A percentile compares a stretch with the other conserved stretches of the same genome.
Evolutionary conservation across 2,329 filamentous ascomycete species (phyloP).

Genomic region (Arachnopeziza araneosa): DNA sequence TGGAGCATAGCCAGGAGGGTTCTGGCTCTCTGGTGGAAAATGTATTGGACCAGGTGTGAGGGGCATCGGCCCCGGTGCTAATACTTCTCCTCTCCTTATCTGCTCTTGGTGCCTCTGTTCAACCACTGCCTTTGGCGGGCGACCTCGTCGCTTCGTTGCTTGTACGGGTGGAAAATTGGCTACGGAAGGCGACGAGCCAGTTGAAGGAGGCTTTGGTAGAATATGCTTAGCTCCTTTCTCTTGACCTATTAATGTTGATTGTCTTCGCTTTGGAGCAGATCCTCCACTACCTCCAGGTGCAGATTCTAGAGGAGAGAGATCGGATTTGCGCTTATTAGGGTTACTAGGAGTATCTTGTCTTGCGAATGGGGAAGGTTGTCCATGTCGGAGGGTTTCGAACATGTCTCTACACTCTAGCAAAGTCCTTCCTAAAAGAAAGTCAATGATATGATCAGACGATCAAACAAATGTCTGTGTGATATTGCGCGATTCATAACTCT

Average conservation of each 20-base stretch:
- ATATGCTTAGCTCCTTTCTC: conserved; percentile 17
- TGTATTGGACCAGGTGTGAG: not conserved
- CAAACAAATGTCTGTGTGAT: conserved; percentile 33
- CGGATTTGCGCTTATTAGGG: conserved; percentile 24
- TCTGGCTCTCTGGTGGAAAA: conserved; percentile 2
- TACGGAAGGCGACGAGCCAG: conserved; percentile 20
- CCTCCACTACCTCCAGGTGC: conserved; percentile 7
- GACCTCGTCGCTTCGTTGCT: conserved; percentile 25
- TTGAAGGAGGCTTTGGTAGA: conserved; percentile 25
- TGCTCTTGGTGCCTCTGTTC: conserved; percentile 23
- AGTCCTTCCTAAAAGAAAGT: conserved; percentile 22
- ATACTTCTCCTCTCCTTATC: conserved; percentile 24
- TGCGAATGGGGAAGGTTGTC: not conserved
- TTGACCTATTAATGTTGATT: conserved; percentile 15
- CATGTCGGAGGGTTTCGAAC: conserved; percentile 12
- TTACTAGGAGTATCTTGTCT: not conserved
- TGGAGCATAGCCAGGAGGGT: conserved; percentile 10
- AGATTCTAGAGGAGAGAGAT: conserved; percentile 15
- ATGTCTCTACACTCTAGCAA: conserved; percentile 25
- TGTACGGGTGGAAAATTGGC: conserved; percentile 10
- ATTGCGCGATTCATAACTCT: not conserved
- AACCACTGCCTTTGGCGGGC: conserved; percentile 28
- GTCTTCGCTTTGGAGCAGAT: conserved; percentile 18
- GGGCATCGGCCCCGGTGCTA: conserved; percentile 16
- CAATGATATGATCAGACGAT: conserved; percentile 6